A percentile compares a stretch with the other conserved stretches of the same genome.
Evolutionary conservation across 73 alveolate genomes (phyloP).

Genomic region (Tetrahymena malaccensis): DNA sequence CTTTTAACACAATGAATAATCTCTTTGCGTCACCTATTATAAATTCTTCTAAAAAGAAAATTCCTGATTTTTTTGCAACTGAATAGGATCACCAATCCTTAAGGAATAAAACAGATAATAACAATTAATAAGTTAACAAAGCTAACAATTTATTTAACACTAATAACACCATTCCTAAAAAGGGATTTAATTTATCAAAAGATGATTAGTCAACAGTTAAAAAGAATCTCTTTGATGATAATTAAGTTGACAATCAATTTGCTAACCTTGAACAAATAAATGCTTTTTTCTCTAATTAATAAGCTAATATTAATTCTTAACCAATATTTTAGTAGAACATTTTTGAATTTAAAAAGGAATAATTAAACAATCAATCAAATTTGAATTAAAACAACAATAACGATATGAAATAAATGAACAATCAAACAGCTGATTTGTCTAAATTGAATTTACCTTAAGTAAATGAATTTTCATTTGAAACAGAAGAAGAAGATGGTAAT

Average conservation of each 20-base stretch:
- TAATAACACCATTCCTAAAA: neutral
- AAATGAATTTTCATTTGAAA: neutral
- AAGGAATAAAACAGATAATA: neutral
- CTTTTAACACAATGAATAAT: neutral
- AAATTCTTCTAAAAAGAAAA: neutral
- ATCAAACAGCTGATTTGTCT: neutral
- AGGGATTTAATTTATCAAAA: neutral
- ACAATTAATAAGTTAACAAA: neutral
- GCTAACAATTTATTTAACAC: neutral
- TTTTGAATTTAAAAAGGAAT: neutral
- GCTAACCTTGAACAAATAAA: neutral
- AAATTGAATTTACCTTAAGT: neutral
- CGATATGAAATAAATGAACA: neutral
- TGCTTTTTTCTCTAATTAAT: neutral
- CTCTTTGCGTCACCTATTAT: neutral
- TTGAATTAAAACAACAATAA: neutral
- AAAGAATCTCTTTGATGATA: neutral
- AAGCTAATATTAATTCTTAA: neutral
- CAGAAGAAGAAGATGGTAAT: neutral
- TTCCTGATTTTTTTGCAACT: neutral
- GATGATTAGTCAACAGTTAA: neutral
- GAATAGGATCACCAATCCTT: neutral
- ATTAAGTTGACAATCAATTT: neutral
- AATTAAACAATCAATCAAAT: neutral
- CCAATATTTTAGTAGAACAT: neutral